phyloP scores from a whole-genome alignment of 441 rosid species.

The Brassica balearica region DNA sequence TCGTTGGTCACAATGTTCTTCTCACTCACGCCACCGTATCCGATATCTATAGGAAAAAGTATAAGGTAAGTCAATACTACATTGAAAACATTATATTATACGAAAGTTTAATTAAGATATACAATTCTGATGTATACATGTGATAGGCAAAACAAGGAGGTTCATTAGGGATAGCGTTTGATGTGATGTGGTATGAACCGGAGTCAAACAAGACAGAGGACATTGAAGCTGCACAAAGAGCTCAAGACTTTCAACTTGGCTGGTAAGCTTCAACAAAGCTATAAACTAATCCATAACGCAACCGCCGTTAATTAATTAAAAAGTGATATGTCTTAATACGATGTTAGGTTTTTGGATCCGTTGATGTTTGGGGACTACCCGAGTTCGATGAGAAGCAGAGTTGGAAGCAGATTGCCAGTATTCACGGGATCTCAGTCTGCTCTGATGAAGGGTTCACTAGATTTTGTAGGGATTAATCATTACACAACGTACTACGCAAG shows the following conservation, averaged over 20 bases:
- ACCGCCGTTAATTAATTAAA: not conserved
- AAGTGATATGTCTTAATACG: not conserved
- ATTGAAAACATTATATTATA: not conserved
- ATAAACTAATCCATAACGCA: not conserved
- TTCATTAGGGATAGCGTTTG: constrained; percentile 62
- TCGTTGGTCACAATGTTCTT: constrained; percentile 68
- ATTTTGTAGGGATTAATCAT: constrained; percentile 95
- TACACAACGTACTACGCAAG: constrained; percentile 86
- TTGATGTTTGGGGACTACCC: constrained; percentile 89
- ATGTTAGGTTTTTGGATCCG: constrained; percentile 89
- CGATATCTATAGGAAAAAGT: constrained; percentile 59
- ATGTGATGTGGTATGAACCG: constrained; percentile 74
- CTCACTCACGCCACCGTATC: constrained; percentile 61
- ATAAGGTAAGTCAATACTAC: constrained; percentile 48
- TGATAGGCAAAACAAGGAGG: constrained; percentile 65
- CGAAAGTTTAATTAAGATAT: not conserved
- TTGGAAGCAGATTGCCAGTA: constrained; percentile 70
- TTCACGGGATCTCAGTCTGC: constrained; percentile 67
- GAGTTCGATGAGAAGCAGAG: constrained; percentile 82
- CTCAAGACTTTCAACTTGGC: constrained; percentile 87
- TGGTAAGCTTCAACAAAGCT: constrained; percentile 52
- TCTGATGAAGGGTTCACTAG: constrained; percentile 82
- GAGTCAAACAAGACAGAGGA: constrained; percentile 55
- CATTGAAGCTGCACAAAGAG: constrained; percentile 73
- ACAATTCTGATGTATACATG: constrained; percentile 1